phyloP scores from a whole-genome alignment of 352 stramenopile species.

The Phytophthora constricta region DNA sequence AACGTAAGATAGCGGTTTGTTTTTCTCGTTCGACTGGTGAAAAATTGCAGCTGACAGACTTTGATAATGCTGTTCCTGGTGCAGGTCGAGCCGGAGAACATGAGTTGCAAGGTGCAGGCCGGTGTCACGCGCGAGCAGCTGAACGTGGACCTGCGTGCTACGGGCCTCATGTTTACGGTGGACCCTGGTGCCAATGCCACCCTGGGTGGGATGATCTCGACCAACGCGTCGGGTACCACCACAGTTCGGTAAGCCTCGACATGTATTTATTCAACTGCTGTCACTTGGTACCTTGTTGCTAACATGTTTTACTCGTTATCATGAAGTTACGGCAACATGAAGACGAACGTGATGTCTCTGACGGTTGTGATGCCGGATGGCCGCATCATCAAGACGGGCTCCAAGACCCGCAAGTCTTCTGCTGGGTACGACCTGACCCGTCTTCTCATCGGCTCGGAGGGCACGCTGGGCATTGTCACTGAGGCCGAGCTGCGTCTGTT shows the following conservation, averaged over 20 bases:
- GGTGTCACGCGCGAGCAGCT: slow-evolving; percentile 94
- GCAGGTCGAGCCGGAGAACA: slow-evolving; percentile 77
- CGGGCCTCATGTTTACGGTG: slow-evolving; percentile 96
- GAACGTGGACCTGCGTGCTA: slow-evolving; percentile 88
- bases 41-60: neutral
- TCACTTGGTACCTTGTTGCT: neutral
- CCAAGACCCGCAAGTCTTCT: slow-evolving; percentile 94
- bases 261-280: neutral
- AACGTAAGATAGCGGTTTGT: slow-evolving; percentile 30
- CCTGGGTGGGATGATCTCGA: slow-evolving; percentile 96
- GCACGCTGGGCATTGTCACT: slow-evolving; percentile 95
- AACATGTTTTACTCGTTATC: neutral
- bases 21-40: neutral
- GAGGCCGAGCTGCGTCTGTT: slow-evolving; percentile 95
- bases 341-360: slow-evolving; percentile 95
- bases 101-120: slow-evolving; percentile 93
- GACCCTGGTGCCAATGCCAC: slow-evolving; percentile 97
- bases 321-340: slow-evolving; percentile 95
- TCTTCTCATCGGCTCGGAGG: slow-evolving; percentile 96
- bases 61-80: neutral
- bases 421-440: slow-evolving; percentile 97
- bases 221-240: slow-evolving; percentile 91
- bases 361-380: slow-evolving; percentile 93
- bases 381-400: slow-evolving; percentile 90
- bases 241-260: slow-evolving; percentile 63